Conservation (phyloP, 176 grass and related monocot genomes). For the Raddia guianensis region DNA sequence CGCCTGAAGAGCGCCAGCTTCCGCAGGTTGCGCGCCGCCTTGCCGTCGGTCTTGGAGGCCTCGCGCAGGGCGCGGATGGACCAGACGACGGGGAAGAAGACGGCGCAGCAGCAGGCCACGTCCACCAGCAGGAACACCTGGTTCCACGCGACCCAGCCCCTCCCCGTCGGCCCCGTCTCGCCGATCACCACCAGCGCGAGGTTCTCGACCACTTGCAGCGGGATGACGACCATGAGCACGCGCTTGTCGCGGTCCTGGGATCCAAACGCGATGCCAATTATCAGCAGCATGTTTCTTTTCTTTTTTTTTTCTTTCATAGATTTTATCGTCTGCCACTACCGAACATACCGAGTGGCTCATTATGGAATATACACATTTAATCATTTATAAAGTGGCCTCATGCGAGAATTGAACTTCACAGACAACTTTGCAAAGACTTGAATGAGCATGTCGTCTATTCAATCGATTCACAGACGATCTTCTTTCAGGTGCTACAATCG, state of each 20-base stretch:
- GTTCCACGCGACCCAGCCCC: constrained; percentile 52
- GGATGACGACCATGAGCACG: constrained; percentile 62
- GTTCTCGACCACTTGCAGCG: constrained; percentile 74
- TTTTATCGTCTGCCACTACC: no score
- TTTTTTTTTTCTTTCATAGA: no score
- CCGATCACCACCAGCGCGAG: constrained; percentile 49
- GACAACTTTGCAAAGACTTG: no score
- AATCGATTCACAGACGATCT: no score
- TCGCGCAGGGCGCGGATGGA: constrained; percentile 62
- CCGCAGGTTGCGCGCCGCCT: constrained; percentile 60
- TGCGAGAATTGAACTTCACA: no score
- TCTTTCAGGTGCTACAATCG: no score
- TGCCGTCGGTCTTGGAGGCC: constrained; percentile 63
- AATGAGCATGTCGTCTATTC: no score
- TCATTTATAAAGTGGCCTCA: no score
- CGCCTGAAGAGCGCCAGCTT: constrained; percentile 79
- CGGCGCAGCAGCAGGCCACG: constrained; percentile 61
- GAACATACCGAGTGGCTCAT: no score
- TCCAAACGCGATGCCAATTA: background rate
- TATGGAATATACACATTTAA: no score
- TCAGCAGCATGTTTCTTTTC: background rate
- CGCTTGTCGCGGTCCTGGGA: constrained; percentile 59
- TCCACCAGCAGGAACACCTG: constrained; percentile 65
- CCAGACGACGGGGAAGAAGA: constrained; percentile 71
- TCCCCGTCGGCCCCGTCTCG: constrained; percentile 52